A percentile compares a stretch with the other conserved stretches of the same genome.
Evolutionary conservation across 2,329 filamentous ascomycete genomes (phyloP).

Genomic region (Ascochyta rabiei): DNA sequence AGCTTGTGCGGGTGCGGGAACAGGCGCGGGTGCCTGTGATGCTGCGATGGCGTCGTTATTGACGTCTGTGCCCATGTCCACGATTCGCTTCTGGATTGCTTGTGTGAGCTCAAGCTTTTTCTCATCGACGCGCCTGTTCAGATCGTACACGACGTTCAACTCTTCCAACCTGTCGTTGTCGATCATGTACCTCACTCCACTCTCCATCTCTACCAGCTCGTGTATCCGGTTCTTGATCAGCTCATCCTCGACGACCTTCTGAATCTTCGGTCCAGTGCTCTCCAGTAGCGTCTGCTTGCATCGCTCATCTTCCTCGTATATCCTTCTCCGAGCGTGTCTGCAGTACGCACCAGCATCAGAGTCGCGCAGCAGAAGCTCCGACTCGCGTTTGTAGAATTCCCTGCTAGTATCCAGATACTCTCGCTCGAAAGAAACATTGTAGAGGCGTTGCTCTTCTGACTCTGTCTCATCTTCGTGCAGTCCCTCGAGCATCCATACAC

Average conservation of each 20-base stretch:
- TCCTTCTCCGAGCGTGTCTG: slow-evolving; percentile 72
- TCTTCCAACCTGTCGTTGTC: slow-evolving; percentile 84
- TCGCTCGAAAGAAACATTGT: slow-evolving; percentile 81
- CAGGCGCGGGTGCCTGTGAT: slow-evolving; percentile 59
- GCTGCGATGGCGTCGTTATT: slow-evolving; percentile 69
- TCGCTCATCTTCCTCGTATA: slow-evolving; percentile 80
- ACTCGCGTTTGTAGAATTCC: slow-evolving; percentile 77
- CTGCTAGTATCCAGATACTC: slow-evolving; percentile 74
- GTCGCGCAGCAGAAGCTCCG: slow-evolving; percentile 73
- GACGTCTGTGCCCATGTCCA: slow-evolving; percentile 81
- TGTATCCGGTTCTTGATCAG: slow-evolving; percentile 78
- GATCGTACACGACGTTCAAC: slow-evolving; percentile 77
- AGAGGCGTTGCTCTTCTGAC: slow-evolving; percentile 78
- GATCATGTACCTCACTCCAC: slow-evolving; percentile 86
- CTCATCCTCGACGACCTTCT: slow-evolving; percentile 77
- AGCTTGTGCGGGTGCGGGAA: slow-evolving; percentile 36
- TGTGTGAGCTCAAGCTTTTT: slow-evolving; percentile 73
- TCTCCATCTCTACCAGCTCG: slow-evolving; percentile 86
- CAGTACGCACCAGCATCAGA: slow-evolving; percentile 85
- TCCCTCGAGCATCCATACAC: slow-evolving; percentile 86
- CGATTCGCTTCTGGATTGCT: slow-evolving; percentile 74
- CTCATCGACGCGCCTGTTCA: slow-evolving; percentile 77
- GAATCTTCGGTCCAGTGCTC: slow-evolving; percentile 74
- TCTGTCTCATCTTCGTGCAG: slow-evolving; percentile 84
- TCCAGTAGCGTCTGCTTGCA: slow-evolving; percentile 82